Evolutionary conservation across 108 stramenopile genomes (phyloP).

Genomic region (Skeletonema marinoi): DNA sequence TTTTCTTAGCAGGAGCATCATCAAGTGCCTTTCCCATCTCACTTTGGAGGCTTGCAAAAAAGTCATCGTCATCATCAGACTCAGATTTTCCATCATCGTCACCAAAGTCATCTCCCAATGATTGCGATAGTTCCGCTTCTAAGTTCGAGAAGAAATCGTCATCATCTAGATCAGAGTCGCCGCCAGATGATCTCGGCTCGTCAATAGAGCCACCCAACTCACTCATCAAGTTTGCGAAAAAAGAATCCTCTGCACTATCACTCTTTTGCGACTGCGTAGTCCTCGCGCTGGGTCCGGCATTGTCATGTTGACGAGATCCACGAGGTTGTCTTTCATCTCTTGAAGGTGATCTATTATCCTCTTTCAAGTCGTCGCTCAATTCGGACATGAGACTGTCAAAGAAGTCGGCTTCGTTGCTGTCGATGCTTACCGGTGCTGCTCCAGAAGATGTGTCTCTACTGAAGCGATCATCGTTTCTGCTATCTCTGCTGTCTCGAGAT

Average conservation of each 20-base stretch:
- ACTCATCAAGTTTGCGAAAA: constrained; percentile 60
- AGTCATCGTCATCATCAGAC: constrained; percentile 44
- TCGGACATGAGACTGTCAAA: constrained; percentile 59
- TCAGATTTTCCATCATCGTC: constrained; percentile 6
- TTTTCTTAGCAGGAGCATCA: not conserved
- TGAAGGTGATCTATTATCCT: constrained; percentile 12
- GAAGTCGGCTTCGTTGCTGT: constrained; percentile 46
- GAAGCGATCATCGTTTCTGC: constrained; percentile 47
- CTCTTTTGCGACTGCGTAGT: not conserved
- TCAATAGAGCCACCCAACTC: constrained; percentile 49
- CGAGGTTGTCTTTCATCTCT: constrained; percentile 11
- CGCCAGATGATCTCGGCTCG: constrained; percentile 11
- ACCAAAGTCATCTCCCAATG: constrained; percentile 25
- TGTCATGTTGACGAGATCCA: constrained; percentile 41
- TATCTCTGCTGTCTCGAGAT: constrained; percentile 39
- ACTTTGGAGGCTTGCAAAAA: constrained; percentile 66
- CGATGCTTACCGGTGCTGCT: constrained; percentile 8
- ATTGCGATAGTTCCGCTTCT: constrained; percentile 68
- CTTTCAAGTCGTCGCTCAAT: constrained; percentile 42
- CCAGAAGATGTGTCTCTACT: constrained; percentile 33
- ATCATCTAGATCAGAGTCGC: constrained; percentile 39
- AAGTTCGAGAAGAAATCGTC: constrained; percentile 82
- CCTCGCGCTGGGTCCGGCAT: constrained; percentile 34
- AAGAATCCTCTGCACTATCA: constrained; percentile 43
- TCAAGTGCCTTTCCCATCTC: constrained; percentile 47